Evolutionary conservation across 805 yeast genomes (phyloP).

Genomic region (Wickerhamomyces pijperi): DNA sequence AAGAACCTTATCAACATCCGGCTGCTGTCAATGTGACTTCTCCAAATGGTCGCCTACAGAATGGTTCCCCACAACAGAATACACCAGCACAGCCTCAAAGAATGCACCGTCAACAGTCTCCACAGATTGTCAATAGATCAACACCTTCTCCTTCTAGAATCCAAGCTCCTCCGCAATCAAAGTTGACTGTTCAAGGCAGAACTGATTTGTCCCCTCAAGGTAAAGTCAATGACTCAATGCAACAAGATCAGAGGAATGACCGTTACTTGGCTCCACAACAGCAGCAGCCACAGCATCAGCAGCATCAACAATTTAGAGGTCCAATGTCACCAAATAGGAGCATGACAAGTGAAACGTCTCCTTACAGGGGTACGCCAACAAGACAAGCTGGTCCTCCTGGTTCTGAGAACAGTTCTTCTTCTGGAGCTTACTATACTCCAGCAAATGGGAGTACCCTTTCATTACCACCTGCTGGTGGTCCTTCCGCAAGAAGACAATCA

Average conservation of each 20-base stretch:
- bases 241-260: neutral
- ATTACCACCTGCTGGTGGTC: constrained; percentile 3
- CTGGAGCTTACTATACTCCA: neutral
- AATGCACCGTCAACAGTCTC: neutral
- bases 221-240: neutral
- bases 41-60: too few species aligned
- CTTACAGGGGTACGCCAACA: neutral
- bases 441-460: constrained; percentile 4
- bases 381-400: neutral
- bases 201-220: neutral
- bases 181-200: neutral
- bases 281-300: neutral
- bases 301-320: neutral
- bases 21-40: too few species aligned
- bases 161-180: neutral
- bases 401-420: neutral
- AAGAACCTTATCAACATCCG: too few species aligned
- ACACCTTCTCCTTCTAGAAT: neutral
- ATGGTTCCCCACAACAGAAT: too few species aligned
- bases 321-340: neutral
- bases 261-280: neutral
- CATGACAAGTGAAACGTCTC: neutral
- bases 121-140: too few species aligned
- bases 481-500: constrained; percentile 2
- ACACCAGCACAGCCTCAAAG: too few species aligned